These are phyloP conservation scores for Ophiocordyceps sinensis DNA, from an alignment of 2,329 filamentous ascomycete genomes.

Conservation along the genomic window DNA sequence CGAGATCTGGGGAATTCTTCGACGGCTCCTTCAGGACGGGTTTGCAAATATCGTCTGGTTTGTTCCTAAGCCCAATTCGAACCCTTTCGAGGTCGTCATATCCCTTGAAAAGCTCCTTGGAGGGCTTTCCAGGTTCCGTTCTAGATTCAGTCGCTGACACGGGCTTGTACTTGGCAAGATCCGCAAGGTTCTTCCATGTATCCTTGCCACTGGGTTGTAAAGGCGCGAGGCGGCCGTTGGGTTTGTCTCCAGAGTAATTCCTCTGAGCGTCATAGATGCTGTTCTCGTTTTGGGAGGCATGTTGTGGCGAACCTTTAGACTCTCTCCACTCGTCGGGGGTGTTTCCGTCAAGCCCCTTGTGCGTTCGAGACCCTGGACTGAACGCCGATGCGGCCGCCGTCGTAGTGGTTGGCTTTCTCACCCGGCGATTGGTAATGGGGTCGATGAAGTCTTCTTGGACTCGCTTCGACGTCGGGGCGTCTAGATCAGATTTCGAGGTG, in stretches of 20 bases:
- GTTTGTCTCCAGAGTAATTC: no score
- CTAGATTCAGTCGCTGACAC: no score
- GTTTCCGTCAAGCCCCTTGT: no score
- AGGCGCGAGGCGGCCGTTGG: no score
- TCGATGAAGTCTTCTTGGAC: conserved; percentile 25
- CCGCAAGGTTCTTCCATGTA: no score
- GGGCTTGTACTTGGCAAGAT: no score
- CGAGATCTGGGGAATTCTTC: conserved; percentile 23
- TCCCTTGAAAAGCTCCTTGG: conserved; percentile 20
- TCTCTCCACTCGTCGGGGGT: no score
- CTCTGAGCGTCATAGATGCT: no score
- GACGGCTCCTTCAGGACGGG: conserved; percentile 21
- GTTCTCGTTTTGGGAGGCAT: no score
- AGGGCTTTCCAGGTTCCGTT: conserved; percentile 15
- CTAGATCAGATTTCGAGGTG: conserved; percentile 13
- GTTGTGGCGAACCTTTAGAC: no score
- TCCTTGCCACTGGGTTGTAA: no score
- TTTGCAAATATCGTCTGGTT: conserved; percentile 18
- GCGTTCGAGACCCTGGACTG: conserved; percentile 3
- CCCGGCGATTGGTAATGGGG: conserved; percentile 42
- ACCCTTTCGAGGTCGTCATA: conserved; percentile 25
- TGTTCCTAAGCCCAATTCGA: conserved; percentile 19
- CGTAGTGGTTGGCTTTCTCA: neutral
- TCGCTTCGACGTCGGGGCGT: conserved; percentile 18
- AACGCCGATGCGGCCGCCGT: neutral